Evolutionary conservation across 2,329 filamentous ascomycete species (phyloP).

Genomic region (Periconia sp.): DNA sequence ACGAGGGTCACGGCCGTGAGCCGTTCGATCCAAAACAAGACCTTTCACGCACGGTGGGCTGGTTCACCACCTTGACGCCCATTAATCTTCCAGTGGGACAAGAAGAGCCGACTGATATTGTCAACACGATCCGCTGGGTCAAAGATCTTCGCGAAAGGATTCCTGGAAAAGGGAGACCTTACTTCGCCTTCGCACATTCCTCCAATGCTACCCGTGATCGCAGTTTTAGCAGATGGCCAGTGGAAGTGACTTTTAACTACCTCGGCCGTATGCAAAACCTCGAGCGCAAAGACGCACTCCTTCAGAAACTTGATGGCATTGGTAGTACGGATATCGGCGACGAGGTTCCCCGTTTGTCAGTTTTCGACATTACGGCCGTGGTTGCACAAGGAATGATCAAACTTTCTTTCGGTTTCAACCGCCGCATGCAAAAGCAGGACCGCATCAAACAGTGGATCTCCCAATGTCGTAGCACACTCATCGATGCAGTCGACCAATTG

Average conservation of each 20-base stretch:
- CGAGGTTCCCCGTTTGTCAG: constrained; percentile 29
- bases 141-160: constrained; percentile 33
- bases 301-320: constrained; percentile 23
- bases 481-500: constrained; percentile 33
- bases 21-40: constrained; percentile 50
- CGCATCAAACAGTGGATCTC: constrained; percentile 32
- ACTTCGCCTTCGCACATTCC: constrained; percentile 32
- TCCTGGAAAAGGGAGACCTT: constrained; percentile 35
- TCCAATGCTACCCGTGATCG: constrained; percentile 16
- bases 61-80: constrained; percentile 50
- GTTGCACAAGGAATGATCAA: constrained; percentile 33
- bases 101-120: constrained; percentile 29
- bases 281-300: constrained; percentile 31
- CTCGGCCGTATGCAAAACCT: constrained; percentile 33
- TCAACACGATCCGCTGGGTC: constrained; percentile 37
- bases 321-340: constrained; percentile 27
- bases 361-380: constrained; percentile 35
- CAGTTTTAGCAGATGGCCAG: constrained; percentile 24
- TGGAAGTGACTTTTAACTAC: constrained; percentile 38
- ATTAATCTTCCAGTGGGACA: constrained; percentile 26
- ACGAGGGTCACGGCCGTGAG: constrained; percentile 54
- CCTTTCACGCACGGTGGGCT: constrained; percentile 53
- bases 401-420: constrained; percentile 35
- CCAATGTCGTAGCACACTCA: constrained; percentile 30
- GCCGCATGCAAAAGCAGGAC: constrained; percentile 30